Percentiles rank a stretch among this genome's conserved stretches.
These are phyloP conservation scores for Penicillium lagena DNA, from an alignment of 495 filamentous ascomycete genomes.

Conservation along the genomic window DNA sequence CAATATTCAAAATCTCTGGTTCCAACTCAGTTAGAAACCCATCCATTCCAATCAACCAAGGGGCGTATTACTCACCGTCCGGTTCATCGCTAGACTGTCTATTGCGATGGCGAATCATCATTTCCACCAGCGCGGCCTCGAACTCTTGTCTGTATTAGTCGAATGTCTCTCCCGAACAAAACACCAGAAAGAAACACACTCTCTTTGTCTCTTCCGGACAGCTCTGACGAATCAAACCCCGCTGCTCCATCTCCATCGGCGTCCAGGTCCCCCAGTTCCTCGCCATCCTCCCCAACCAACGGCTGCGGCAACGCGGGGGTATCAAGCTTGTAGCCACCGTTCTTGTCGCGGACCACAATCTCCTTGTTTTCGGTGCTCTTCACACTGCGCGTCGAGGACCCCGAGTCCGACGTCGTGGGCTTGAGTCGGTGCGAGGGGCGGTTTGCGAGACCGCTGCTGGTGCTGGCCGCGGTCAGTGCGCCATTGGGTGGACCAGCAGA, in stretches of 20 bases:
- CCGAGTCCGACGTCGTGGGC: conserved; percentile 33
- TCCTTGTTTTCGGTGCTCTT: conserved; percentile 49
- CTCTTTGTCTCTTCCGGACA: conserved; percentile 37
- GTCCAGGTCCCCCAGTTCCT: conserved; percentile 41
- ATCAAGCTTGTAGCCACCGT: conserved; percentile 68
- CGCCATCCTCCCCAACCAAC: conserved; percentile 45
- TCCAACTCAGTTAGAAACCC: background rate
- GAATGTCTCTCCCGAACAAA: background rate
- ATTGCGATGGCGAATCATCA: conserved; percentile 55
- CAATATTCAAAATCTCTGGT: conserved; percentile 63
- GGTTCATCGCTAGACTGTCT: conserved; percentile 56
- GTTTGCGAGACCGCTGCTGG: conserved; percentile 13
- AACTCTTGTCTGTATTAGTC: conserved; percentile 27
- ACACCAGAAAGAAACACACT: conserved; percentile 22
- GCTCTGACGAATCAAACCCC: conserved; percentile 15
- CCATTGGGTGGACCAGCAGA: conserved; percentile 27
- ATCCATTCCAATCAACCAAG: background rate
- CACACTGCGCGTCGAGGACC: conserved; percentile 22
- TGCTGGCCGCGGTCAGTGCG: conserved; percentile 4
- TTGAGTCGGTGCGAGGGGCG: conserved; percentile 24
- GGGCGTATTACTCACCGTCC: conserved; percentile 47
- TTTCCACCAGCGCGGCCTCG: conserved; percentile 42
- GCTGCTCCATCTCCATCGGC: conserved; percentile 8
- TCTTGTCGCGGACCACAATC: conserved; percentile 69
- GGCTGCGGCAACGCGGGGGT: conserved; percentile 51